Evolutionary conservation across 202 grass and related monocot species (phyloP).

Genomic region (Setaria italica): DNA sequence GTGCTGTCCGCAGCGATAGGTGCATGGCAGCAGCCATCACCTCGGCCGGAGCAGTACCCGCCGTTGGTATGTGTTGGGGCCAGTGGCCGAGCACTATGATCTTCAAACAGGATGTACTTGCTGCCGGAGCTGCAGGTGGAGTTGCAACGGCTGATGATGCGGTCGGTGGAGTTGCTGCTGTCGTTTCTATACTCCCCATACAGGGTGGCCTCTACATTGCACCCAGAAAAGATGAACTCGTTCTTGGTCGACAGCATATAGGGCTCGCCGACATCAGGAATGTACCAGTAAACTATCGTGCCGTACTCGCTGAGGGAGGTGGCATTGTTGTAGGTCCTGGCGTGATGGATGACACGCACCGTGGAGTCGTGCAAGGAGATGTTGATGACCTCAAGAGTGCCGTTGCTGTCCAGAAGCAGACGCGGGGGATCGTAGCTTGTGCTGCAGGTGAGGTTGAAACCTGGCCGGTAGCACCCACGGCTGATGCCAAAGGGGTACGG

Average conservation of each 20-base stretch:
- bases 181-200: neutral
- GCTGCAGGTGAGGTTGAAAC: neutral
- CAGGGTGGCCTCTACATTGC: neutral
- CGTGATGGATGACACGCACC: neutral
- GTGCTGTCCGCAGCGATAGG: neutral
- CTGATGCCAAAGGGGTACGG: neutral
- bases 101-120: no score
- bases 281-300: no score
- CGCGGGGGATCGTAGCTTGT: neutral
- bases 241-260: neutral
- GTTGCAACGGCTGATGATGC: neutral
- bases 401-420: neutral
- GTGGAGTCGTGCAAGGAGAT: neutral
- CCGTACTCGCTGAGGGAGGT: rapidly evolving
- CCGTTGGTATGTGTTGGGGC: rapidly evolving
- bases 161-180: neutral
- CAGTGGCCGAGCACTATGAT: neutral
- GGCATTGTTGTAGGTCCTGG: rapidly evolving
- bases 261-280: neutral
- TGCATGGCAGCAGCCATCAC: neutral
- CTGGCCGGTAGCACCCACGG: neutral
- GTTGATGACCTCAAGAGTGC: neutral
- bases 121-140: neutral
- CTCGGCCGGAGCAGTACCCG: neutral
- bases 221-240: neutral